Percentiles rank a stretch among this genome's conserved stretches.
Evolutionary conservation across 129 eudicot species (phyloP).

Genomic region (Glebionis coronaria): DNA sequence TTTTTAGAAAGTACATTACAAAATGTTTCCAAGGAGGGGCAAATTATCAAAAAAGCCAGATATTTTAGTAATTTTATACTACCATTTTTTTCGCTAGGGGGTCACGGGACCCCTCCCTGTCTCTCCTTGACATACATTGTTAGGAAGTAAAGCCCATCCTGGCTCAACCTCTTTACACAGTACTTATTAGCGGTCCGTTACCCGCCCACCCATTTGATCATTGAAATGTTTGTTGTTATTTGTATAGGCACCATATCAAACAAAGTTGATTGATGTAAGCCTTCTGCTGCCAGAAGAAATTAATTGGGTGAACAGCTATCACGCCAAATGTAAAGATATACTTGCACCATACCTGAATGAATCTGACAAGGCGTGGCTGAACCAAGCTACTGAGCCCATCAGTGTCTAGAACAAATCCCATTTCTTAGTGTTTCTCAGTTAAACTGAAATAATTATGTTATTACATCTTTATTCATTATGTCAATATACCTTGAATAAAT

Average conservation of each 20-base stretch:
- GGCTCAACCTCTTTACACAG: too few relatives aligned
- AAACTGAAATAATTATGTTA: constrained; percentile 8
- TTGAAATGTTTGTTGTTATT: background rate
- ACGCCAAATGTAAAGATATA: constrained; percentile 61
- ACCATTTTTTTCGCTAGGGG: too few relatives aligned
- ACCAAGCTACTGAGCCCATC: constrained; percentile 80
- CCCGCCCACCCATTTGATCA: background rate
- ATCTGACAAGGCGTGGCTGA: constrained; percentile 74
- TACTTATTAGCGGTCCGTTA: too few relatives aligned
- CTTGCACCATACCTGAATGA: constrained; percentile 65
- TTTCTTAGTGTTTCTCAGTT: background rate
- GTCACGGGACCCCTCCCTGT: too few relatives aligned
- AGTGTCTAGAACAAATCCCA: constrained; percentile 17
- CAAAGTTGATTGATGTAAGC: constrained; percentile 65
- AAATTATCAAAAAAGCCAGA: too few relatives aligned
- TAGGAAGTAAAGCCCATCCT: too few relatives aligned
- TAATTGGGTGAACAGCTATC: constrained; percentile 81
- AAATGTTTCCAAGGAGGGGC: too few relatives aligned
- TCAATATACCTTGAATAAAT: background rate
- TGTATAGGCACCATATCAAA: constrained; percentile 87
- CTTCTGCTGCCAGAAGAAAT: constrained; percentile 75
- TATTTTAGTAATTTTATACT: too few relatives aligned
- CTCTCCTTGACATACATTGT: too few relatives aligned
- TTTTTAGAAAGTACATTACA: too few relatives aligned
- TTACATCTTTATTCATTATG: background rate